Base-by-base conservation (phyloP, 1,139 yeast species). In the Zygosaccharomyces pseudobailii region DNA sequence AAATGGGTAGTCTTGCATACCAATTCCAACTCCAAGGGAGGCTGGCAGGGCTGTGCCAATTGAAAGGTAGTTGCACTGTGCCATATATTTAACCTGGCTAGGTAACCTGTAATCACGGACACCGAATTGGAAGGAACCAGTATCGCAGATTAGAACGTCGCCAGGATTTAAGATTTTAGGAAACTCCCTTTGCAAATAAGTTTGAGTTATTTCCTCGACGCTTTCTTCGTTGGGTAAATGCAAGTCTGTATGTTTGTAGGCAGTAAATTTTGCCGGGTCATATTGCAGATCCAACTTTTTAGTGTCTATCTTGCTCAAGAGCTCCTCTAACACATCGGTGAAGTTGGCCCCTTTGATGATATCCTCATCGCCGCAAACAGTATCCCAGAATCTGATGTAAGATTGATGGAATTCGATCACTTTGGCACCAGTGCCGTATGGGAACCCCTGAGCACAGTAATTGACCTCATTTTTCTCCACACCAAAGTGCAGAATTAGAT, bases 21-120 rank as follows among this genome's bases (percentile, higher is more conserved):
- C 95, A 47, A 84, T 66, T 10, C 86, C 80, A 6, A 81, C 85
- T 31, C 96, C 96, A 40, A 88, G 73, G 1, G 92, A 76, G 3
- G 94, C 88, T 1, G 96, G 96, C 24, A 88, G 71, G 0, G 95
- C 89, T 68, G 78, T 85, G 4, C 97, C 97, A 58, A 88, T 88
- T 1, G 95, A 86, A 1, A 90, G 82, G 63, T 84, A 88, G 60
- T 81, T 84, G 46, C 78, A 75, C 63, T 87, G 95, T 4, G 86
- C 73, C 45, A 84, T 70, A 52, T 75, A 71, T 50, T 71, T 71
- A 25, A 73, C 69, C 48, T 77, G 74, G 22, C 65, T 55, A 33
- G 89, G 87, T 47, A 87, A 72, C 50, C 69, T 67, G 25, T 83
- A 59, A 56, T 84, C 90, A 23, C 86, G 79, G 38, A 82, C 61